Evolutionary conservation across 495 filamentous ascomycete genomes (phyloP), one percentile per base, ranked within the genome.

Genomic region (Hypoxylon lienhwacheense): DNA sequence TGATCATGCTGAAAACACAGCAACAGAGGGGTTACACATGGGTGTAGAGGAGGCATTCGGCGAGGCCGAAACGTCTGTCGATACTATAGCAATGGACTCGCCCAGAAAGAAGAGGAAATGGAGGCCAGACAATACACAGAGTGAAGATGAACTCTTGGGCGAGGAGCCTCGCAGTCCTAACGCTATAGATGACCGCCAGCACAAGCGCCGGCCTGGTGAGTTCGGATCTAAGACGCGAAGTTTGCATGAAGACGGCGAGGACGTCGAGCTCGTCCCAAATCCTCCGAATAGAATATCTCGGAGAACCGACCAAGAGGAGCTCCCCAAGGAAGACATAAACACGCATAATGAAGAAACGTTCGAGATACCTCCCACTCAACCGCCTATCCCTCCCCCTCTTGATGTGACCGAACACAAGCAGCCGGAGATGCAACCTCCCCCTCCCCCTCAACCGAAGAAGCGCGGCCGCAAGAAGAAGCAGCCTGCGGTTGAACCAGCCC

Each of bases 391-490:
- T 28, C 24, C 31, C 11, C 28, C 40, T 28, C 24, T 20, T 14
- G 19, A 31, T 26, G 47, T 12, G 4, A 19, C 31, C 11, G 48
- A 50, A 22, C 15, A 40, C 2, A 34, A 45, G 7, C 41, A 37
- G 11, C 12, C 24, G 7, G 61, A 61, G 14, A 39, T 21, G 3
- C 47, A 47, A 37, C 37, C 44, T 4, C 29, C 33, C 14, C 34
- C 41, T 25, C 55, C 24, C 24, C 24, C 4, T 5, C 4, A 19
- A 16, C 57, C 54, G 10, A 65, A 61, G 48, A 65, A 59, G 26
- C 65, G 58, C 24, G 61, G 65, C 10, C 65, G 65, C 15, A 67
- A 65, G 52, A 67, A 60, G 35, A 67, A 67, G 42, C 61, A 60
- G 6, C 26, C 22, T 15, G 17, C 12, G 5, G 39, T 10, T 7